Base-by-base conservation (phyloP, 768 basidiomycete genomes). In the Panaeolus papilionaceus region DNA sequence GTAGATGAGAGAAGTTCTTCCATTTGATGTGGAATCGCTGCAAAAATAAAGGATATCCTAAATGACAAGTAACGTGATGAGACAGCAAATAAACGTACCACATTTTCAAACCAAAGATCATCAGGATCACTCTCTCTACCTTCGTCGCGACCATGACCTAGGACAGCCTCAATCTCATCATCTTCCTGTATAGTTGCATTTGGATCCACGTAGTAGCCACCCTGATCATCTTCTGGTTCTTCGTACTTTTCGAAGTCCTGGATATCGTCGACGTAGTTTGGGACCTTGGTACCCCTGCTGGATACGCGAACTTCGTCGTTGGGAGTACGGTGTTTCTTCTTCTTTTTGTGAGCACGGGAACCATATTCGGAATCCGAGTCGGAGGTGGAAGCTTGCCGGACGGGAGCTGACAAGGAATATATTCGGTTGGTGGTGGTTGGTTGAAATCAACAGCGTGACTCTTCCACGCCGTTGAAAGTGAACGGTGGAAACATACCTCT, bases 1-100 rank as follows among this genome's bases (percentile, higher is more conserved):
- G 98, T 16, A 99, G 85, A 77, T 99, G 97, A 10, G 96, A 98
- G 79, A 96, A 99, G 72, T 89, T 90, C 79, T 99, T 98, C 98
- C 98, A 99, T 80, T 99, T 99, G 84, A 99, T 96, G 77, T 98
- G 95, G 84, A 92, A 99, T 63, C 96, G 95, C 96, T 98, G 75
- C 64, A 28, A 65, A 65, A 49, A 38, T 45, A 74, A 38, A 70
- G 75, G 67, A 70, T 54, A 67, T 67, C 68, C 54, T 66, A 63
- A 61, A 68, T 54, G 40, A 63, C 65, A 23, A 64, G 26, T 64
- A 71, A 67, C 58, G 65, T 66, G 64, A 63, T 39, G 68, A 51
- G 54, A 58, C 4, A 28, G 33, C 54, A 58, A 37, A 63, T 64
- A 37, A 26, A 78, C 86, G 65, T 78, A 95, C 96, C 72, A 97